These are phyloP conservation scores for Ensete glaucum DNA, from an alignment of 176 grass and related monocot species.

Conservation along the genomic window DNA sequence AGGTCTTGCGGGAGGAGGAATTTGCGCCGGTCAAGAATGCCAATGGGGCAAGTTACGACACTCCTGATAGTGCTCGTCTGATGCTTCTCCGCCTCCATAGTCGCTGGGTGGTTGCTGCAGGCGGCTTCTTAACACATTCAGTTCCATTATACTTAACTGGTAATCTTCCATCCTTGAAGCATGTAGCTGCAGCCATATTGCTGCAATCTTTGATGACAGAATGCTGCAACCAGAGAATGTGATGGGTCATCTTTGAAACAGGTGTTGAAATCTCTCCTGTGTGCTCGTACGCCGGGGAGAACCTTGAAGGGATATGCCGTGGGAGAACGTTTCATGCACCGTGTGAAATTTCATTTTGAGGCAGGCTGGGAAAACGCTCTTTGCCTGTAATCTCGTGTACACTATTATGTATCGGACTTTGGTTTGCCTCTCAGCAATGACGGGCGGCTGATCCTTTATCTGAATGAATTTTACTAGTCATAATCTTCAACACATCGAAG, in stretches of 20 bases:
- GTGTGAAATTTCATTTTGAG: constrained; percentile 65
- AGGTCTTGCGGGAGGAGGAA: constrained; percentile 91
- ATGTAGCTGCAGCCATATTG: no score
- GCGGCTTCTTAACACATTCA: constrained; percentile 85
- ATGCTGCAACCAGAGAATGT: background rate
- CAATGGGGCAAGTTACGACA: constrained; percentile 70
- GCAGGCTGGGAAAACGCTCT: background rate
- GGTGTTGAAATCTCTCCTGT: constrained; percentile 83
- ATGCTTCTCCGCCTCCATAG: constrained; percentile 94
- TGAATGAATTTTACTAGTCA: no score
- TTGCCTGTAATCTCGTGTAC: no score
- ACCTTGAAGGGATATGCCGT: constrained; percentile 63
- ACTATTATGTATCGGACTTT: no score
- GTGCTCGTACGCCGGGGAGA: constrained; percentile 72
- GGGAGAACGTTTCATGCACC: constrained; percentile 85
- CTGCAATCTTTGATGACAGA: no score
- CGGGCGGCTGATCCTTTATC: no score
- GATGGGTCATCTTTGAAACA: constrained; percentile 10
- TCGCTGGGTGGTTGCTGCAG: constrained; percentile 82
- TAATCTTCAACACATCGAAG: no score
- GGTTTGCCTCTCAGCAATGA: no score
- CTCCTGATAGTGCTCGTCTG: constrained; percentile 59
- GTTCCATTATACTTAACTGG: constrained; percentile 77
- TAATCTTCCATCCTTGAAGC: constrained; percentile 22
- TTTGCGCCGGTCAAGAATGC: constrained; percentile 97